Conservation (phyloP, 2,329 filamentous ascomycete genomes). For the Alternaria atra region DNA sequence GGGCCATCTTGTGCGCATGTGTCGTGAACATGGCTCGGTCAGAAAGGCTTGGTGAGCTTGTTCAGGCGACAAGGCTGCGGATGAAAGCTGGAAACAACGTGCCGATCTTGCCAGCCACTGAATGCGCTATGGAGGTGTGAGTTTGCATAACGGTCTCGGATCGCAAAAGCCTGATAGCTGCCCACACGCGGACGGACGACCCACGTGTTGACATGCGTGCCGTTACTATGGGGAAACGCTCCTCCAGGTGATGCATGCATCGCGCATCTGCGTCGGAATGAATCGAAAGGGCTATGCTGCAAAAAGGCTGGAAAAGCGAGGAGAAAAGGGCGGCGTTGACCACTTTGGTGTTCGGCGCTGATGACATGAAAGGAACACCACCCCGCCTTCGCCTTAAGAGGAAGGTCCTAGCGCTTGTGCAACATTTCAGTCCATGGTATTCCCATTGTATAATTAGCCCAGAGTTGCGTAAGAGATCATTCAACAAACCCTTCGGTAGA, state of each 20-base stretch:
- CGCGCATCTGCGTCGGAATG: not conserved
- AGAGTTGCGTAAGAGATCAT: not conserved
- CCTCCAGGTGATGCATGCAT: not conserved
- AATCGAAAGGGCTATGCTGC: not conserved
- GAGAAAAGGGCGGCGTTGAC: constrained; percentile 20
- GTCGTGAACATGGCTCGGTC: not conserved
- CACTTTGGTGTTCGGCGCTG: constrained; percentile 9
- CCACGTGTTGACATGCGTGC: not conserved
- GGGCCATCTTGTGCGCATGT: not conserved
- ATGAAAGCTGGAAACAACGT: too few species aligned
- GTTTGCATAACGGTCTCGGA: not conserved
- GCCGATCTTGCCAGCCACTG: too few species aligned
- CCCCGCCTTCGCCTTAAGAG: constrained; percentile 11
- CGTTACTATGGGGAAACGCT: not conserved
- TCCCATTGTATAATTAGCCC: not conserved
- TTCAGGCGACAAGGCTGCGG: constrained; percentile 5
- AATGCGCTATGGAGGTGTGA: too few species aligned
- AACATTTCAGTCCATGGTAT: not conserved
- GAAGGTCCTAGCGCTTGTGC: constrained; percentile 8
- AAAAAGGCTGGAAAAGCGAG: not conserved
- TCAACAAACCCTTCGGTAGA: not conserved
- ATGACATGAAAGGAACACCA: not conserved
- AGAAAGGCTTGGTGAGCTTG: constrained; percentile 23
- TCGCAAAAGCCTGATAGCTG: not conserved
- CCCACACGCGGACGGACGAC: not conserved